These are phyloP conservation scores for Skeletonema costatum DNA, from an alignment of 108 stramenopile species.

Conservation along the genomic window DNA sequence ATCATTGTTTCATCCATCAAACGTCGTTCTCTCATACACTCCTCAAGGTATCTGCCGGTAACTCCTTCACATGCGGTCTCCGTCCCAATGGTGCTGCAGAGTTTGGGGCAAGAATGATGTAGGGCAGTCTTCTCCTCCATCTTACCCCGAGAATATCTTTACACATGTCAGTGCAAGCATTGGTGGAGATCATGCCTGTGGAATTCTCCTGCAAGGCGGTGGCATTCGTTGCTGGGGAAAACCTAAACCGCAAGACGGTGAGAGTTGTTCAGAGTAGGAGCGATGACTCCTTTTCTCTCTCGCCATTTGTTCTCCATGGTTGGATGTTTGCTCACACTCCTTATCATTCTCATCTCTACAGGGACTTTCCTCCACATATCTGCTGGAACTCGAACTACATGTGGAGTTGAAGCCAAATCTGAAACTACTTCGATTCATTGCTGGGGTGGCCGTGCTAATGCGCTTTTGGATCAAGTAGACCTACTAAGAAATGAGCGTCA, in stretches of 20 bases:
- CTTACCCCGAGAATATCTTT: conserved; percentile 18
- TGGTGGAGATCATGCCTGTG: conserved; percentile 38
- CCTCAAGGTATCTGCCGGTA: conserved; percentile 32
- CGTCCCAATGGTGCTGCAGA: conserved; percentile 14
- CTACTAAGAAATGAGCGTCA: background rate
- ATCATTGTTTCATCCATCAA: background rate
- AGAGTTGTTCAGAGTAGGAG: conserved; percentile 5
- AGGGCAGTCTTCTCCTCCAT: conserved; percentile 29
- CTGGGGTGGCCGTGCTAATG: conserved; percentile 39
- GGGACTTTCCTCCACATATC: conserved; percentile 39
- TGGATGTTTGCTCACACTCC: too few species aligned
- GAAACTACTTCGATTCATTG: conserved; percentile 16
- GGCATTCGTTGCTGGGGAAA: conserved; percentile 42
- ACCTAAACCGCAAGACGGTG: conserved; percentile 31
- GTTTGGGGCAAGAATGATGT: conserved; percentile 42
- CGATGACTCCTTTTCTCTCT: background rate
- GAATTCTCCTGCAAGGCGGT: conserved; percentile 11
- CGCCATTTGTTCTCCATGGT: background rate
- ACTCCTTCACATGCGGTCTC: conserved; percentile 39
- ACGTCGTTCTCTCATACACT: background rate
- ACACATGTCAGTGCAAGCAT: conserved; percentile 31
- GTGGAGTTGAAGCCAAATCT: conserved; percentile 28
- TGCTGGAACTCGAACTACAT: conserved; percentile 23
- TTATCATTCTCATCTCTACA: background rate
- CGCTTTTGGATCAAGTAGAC: conserved; percentile 26